Evolutionary conservation across 2,329 filamentous ascomycete genomes (phyloP).

Genomic region (Neurospora crassa): DNA sequence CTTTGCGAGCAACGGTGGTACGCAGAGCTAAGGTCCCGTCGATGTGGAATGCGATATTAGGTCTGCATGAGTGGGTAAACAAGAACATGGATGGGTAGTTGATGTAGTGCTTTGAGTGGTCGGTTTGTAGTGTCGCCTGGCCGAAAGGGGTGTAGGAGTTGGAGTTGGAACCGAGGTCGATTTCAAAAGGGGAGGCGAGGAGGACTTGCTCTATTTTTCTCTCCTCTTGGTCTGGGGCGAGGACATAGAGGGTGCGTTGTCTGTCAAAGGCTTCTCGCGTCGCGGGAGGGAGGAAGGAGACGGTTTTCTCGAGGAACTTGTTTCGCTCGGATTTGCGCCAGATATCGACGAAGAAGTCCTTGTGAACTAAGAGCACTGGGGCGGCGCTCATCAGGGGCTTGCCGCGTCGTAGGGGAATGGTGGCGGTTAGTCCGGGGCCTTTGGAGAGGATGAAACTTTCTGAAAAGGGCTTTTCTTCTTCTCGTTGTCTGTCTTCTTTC

Average conservation of each 20-base stretch:
- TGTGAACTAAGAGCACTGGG: conserved; percentile 18
- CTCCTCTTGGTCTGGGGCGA: background rate
- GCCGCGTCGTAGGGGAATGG: conserved; percentile 15
- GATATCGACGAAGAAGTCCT: conserved; percentile 13
- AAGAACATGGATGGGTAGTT: conserved; percentile 27
- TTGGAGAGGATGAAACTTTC: conserved; percentile 11
- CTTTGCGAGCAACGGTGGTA: conserved; percentile 25
- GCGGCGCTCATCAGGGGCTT: conserved; percentile 15
- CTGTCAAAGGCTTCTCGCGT: conserved; percentile 15
- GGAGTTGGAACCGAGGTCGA: conserved; percentile 13
- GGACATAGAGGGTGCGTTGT: no score
- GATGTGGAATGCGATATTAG: conserved; percentile 28
- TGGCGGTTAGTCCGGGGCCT: conserved; percentile 15
- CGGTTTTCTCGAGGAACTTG: conserved; percentile 14
- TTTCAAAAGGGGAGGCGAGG: conserved; percentile 17
- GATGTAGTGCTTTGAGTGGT: conserved; percentile 15
- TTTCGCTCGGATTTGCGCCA: conserved; percentile 10
- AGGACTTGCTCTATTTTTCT: conserved; percentile 16
- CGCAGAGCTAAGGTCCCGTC: conserved; percentile 24
- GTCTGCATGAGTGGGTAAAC: conserved; percentile 32
- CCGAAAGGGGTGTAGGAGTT: background rate
- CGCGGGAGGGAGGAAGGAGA: conserved; percentile 16
- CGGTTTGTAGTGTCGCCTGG: background rate
- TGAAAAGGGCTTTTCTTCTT: conserved; percentile 1
- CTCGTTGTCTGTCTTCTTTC: no score